These are phyloP conservation scores for Nemania bipapillata DNA, from an alignment of 2,329 filamentous ascomycete species.

Conservation along the genomic window DNA sequence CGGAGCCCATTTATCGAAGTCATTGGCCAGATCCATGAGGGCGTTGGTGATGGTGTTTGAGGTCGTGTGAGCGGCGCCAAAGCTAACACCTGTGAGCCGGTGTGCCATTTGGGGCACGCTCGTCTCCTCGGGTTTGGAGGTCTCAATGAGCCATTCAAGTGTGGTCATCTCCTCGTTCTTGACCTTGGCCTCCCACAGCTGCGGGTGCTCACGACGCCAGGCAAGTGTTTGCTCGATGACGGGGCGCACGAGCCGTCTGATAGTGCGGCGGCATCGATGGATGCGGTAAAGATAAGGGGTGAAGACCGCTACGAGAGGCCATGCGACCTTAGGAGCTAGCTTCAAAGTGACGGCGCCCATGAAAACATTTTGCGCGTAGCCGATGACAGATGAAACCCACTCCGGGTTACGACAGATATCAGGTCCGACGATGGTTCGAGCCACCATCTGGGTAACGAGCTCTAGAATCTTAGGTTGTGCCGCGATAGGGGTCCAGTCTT, in stretches of 20 bases:
- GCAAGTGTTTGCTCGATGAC: constrained; percentile 10
- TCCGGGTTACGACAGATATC: constrained; percentile 32
- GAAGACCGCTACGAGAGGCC: constrained; percentile 19
- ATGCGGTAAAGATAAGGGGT: constrained; percentile 33
- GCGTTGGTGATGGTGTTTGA: constrained; percentile 28
- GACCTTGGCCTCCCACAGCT: constrained; percentile 16
- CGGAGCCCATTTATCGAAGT: constrained; percentile 31
- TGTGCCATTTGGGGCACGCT: constrained; percentile 13
- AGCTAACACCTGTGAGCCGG: constrained; percentile 29
- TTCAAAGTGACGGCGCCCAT: constrained; percentile 22
- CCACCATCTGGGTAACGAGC: constrained; percentile 28
- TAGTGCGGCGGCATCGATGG: constrained; percentile 20
- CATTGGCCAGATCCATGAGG: constrained; percentile 27
- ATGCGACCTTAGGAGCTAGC: constrained; percentile 9
- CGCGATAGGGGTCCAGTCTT: constrained; percentile 32
- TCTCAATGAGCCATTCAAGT: constrained; percentile 29
- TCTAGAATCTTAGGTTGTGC: constrained; percentile 29
- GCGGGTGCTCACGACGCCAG: constrained; percentile 27
- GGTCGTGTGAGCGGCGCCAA: constrained; percentile 34
- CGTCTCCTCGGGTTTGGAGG: constrained; percentile 10
- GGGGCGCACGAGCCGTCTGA: constrained; percentile 19
- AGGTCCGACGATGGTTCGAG: constrained; percentile 27
- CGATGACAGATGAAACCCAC: constrained; percentile 22
- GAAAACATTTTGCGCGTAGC: constrained; percentile 33
- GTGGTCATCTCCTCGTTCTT: constrained; percentile 19